Evolutionary conservation across 23 red algal species (phyloP), one percentile per base, ranked within the genome.

Genomic region (Gracilariopsis chorda): DNA sequence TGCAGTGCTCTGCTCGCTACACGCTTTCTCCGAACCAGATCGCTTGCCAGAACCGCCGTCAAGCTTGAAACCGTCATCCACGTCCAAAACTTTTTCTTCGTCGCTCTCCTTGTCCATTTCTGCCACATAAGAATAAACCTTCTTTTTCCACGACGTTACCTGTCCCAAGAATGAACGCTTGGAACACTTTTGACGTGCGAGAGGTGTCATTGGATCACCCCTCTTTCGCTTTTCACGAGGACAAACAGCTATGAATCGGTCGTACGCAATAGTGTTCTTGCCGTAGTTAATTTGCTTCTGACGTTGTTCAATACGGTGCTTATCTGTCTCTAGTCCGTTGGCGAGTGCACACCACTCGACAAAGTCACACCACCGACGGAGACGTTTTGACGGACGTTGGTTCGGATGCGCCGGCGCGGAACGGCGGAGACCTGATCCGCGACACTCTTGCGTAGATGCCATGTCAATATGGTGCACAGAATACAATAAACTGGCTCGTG

Each of bases 201-300:
- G 32, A 39, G 90, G 90, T 58, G 90, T 93, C 90, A 93, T 93
- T 10, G 90, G 90, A 32, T 93, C 57, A 30, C 90, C 77, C 46
- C 53, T 53, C 48, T 75, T 45, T 10, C 90, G 78, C 25, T 52
- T 25, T 32, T 86, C 51, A 74, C 90, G 78, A 23, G 78, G 90
- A 24, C 55, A 64, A 6, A 46, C 70, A 2, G 83, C 83, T 28
- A 71, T 61, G 41, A 88, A 95, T 13, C 60, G 45, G 70, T 95
- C 93, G 60, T 95, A 95, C 4, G 77, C 82, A 29, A 88, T 19
- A 25, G 93, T 95, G 48, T 95, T 95, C 57, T 95, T 95, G 12
- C 93, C 93, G 55, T 84, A 91, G 77, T 90, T 85, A 55, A 95
- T 90, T 45, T 95, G 93, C 39, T 95, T 95, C 73, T 95, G 93